A percentile compares a stretch with the other conserved stretches of the same genome.
phyloP scores from a whole-genome alignment of 768 basidiomycete genomes.

The Strobilomyces dryophilus region DNA sequence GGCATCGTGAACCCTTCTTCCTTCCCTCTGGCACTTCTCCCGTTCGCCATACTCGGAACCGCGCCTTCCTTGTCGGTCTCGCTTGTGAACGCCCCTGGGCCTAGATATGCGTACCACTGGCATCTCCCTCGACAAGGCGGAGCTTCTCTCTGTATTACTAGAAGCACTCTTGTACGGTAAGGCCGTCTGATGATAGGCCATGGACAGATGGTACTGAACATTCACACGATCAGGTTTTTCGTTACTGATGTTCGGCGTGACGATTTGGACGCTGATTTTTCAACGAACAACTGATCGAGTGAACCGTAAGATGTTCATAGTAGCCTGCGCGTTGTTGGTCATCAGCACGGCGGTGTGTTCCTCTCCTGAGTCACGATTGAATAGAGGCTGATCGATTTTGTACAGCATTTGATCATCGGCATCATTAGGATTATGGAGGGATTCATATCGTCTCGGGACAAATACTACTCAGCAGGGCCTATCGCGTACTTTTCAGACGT shows the following conservation, averaged over 20 bases:
- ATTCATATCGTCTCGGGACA: not conserved
- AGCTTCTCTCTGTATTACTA: not conserved
- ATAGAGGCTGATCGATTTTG: not conserved
- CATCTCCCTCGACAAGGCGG: not conserved
- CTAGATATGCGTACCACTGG: not conserved
- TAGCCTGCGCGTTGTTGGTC: not conserved
- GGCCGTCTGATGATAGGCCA: not conserved
- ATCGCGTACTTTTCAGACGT: not conserved
- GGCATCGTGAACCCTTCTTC: too few relatives aligned
- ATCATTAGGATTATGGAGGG: not conserved
- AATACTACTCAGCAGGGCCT: not conserved
- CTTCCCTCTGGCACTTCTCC: too few relatives aligned
- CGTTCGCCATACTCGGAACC: too few relatives aligned
- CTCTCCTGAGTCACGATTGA: too few relatives aligned
- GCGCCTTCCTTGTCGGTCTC: too few relatives aligned
- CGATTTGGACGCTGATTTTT: not conserved
- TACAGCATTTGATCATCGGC: not conserved
- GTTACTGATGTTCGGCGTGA: not conserved
- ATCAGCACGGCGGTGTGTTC: not conserved
- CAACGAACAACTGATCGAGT: not conserved
- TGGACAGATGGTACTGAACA: not conserved
- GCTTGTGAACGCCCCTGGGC: too few relatives aligned
- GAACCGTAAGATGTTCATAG: not conserved
- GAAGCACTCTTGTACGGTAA: not conserved
- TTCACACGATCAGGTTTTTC: not conserved